Percentiles rank a stretch among this genome's conserved stretches.
phyloP scores from a whole-genome alignment of 2,329 filamentous ascomycete genomes.

The Colletotrichum truncatum region DNA sequence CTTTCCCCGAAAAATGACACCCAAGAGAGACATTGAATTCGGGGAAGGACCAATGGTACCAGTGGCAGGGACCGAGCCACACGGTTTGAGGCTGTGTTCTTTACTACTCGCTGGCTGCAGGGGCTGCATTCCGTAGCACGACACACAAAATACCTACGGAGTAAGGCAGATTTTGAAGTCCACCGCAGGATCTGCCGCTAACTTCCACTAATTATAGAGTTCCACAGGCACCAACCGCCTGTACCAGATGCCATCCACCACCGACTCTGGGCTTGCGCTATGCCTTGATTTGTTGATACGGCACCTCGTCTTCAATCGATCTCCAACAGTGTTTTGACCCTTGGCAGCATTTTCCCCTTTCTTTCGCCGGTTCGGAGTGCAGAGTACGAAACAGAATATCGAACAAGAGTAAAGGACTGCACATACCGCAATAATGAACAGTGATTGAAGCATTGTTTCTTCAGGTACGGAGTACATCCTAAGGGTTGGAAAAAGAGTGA shows the following conservation, averaged over 20 bases:
- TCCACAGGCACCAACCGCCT: not conserved
- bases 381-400: no score
- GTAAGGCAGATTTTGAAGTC: not conserved
- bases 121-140: not conserved
- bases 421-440: no score
- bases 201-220: conserved; percentile 11
- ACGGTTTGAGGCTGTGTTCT: not conserved
- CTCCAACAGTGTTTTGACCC: no score
- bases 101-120: not conserved
- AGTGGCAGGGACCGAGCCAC: not conserved
- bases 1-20: conserved; percentile 7
- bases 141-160: not conserved
- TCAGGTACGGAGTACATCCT: no score
- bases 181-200: conserved; percentile 10
- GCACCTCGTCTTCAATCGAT: no score
- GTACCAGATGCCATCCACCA: not conserved
- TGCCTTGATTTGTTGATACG: no score
- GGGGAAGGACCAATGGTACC: not conserved
- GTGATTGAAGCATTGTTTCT: no score
- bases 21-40: not conserved
- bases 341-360: no score
- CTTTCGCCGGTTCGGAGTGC: no score
- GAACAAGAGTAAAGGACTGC: no score
- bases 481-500: no score
- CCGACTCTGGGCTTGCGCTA: no score